phyloP scores from a whole-genome alignment of 1,139 yeast genomes.

The Yamadazyma dushanensis region DNA sequence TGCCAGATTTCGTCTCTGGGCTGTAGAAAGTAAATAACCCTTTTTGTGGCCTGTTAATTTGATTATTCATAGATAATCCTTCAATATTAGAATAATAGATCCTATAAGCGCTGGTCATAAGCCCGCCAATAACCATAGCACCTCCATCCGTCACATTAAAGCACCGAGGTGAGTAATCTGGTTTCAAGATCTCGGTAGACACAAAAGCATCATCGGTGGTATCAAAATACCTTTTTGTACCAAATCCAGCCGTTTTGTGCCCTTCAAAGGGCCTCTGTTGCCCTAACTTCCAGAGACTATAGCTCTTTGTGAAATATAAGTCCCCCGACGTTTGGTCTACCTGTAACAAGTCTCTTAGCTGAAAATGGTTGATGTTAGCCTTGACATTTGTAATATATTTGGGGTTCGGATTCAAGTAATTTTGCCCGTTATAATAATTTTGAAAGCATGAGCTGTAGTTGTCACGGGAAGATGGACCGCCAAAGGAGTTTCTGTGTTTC shows the following conservation, averaged over 20 bases:
- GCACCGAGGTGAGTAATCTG: conserved; percentile 65
- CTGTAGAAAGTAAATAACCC: conserved; percentile 66
- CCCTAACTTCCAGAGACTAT: conserved; percentile 29
- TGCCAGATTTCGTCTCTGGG: conserved; percentile 43
- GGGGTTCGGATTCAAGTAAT: conserved; percentile 40
- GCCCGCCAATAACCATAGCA: conserved; percentile 70
- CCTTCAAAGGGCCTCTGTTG: conserved; percentile 9
- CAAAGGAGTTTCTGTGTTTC: conserved; percentile 7
- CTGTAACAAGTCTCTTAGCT: conserved; percentile 73
- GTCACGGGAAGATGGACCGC: conserved; percentile 7
- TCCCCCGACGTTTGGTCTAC: conserved; percentile 29
- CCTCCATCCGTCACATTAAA: conserved; percentile 56
- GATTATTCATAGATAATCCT: conserved; percentile 18
- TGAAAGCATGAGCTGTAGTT: conserved; percentile 35
- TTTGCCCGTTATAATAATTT: conserved; percentile 45
- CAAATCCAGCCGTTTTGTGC: not conserved
- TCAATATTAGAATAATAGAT: conserved; percentile 29
- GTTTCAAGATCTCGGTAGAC: conserved; percentile 38
- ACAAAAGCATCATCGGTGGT: not conserved
- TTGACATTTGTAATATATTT: conserved; percentile 32
- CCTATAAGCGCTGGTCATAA: conserved; percentile 36
- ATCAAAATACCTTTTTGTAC: not conserved
- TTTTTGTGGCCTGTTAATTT: conserved; percentile 29
- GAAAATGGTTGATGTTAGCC: conserved; percentile 72
- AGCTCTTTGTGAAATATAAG: conserved; percentile 35